phyloP scores from a whole-genome alignment of 805 yeast genomes.

The Candida rishiriensis region DNA sequence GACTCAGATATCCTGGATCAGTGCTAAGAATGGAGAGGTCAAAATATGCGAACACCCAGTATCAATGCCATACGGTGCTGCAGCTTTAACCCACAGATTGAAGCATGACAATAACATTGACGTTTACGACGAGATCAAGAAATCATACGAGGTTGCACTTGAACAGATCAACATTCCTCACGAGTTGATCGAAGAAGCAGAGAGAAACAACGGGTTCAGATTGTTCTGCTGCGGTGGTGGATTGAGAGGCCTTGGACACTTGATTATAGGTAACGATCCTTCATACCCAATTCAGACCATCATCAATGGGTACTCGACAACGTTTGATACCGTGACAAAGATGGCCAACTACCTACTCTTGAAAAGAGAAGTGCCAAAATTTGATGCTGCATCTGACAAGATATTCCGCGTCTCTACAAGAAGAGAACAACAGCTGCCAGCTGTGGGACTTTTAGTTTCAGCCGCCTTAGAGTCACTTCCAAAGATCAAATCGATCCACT shows the following conservation, averaged over 20 bases:
- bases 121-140: conserved; percentile 49
- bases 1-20: conserved; percentile 67
- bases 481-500: conserved; percentile 54
- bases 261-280: conserved; percentile 43
- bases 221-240: conserved; percentile 74
- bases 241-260: conserved; percentile 63
- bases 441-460: conserved; percentile 57
- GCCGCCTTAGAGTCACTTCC: conserved; percentile 64
- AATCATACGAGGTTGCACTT: conserved; percentile 47
- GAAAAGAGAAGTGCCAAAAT: conserved; percentile 43
- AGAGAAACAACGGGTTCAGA: conserved; percentile 54
- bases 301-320: conserved; percentile 63
- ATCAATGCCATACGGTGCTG: conserved; percentile 71
- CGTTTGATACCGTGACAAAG: conserved; percentile 46
- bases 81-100: conserved; percentile 55
- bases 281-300: conserved; percentile 67
- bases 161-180: conserved; percentile 49
- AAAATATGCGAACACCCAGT: conserved; percentile 53
- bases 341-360: conserved; percentile 49
- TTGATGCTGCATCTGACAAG: conserved; percentile 30
- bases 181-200: conserved; percentile 46
- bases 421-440: conserved; percentile 64
- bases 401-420: conserved; percentile 64
- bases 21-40: conserved; percentile 50
- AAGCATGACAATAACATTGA: conserved; percentile 45